Evolutionary conservation across 768 basidiomycete genomes (phyloP), one percentile per base, ranked within the genome.

Genomic region (Phallus indusiatus): DNA sequence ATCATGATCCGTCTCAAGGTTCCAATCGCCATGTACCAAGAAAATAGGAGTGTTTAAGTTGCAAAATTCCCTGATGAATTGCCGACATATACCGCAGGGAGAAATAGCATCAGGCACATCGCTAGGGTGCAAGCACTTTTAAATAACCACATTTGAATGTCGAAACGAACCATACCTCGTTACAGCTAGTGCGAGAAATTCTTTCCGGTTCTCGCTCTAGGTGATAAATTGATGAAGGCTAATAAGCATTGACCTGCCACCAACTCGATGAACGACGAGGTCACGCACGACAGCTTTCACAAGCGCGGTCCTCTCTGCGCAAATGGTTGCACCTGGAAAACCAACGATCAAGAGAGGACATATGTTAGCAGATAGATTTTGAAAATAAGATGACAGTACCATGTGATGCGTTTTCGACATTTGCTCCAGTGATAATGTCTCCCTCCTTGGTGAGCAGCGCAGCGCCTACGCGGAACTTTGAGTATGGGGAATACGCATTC

Each of bases 71-170:
- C 89, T 83, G 53, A 92, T 78, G 53, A 96, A 80, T 69, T 97
- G 94, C 8, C 95, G 86, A 65, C 94, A 99, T 51, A 94, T 84
- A 1, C 95, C 95, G 69, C 96, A 98, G 0, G 95, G 95, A 1
- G 93, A 87, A 51, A 88, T 74, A 0, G 84, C 68, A 0, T 76
- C 67, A 0, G 78, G 65, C 1, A 94, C 83, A 63, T 95, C 87
- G 18, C 90, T 94, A 66, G 5, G 6, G 20, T 28, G 46, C 18
- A 55, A 47, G 35, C n/a, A 28, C 2, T 53, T 22, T 35, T 46
- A 50, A 21, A 46, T 6, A 18, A 22, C 18, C 3, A 11, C 24
- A 9, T 36, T 22, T 36, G 16, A 18, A 20, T 20, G 20, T 21
- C 46, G 49, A 61, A 34, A 10, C 18, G n/a, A 28, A 52, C 75